Percentiles rank a stretch among this genome's conserved stretches.
Conservation (phyloP, 441 rosid species). For the Syzygium malaccense region DNA sequence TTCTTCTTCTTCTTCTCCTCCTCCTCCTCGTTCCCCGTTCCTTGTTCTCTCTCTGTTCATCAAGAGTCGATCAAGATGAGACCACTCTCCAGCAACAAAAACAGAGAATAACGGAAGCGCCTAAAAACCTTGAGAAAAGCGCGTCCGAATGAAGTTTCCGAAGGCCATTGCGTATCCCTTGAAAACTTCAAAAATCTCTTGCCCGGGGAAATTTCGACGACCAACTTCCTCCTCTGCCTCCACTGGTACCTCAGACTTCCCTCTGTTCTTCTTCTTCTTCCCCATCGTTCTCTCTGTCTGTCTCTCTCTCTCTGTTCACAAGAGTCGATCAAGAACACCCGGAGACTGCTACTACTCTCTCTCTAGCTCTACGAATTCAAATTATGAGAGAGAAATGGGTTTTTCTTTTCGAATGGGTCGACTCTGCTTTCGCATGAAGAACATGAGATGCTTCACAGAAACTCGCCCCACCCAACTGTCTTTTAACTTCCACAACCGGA, state of each 20-base stretch:
- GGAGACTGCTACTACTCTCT: not conserved
- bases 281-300: not conserved
- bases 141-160: not conserved
- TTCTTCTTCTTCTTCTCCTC: not conserved
- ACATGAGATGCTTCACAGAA: not conserved
- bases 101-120: not conserved
- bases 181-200: not conserved
- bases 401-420: not conserved
- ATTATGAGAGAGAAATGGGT: not conserved
- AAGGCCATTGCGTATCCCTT: accelerated
- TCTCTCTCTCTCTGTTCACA: not conserved
- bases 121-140: not conserved
- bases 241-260: not conserved
- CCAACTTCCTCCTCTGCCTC: not conserved
- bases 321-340: not conserved
- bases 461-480: not conserved
- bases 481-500: not conserved
- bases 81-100: not conserved
- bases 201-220: not conserved
- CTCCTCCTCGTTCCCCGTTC: not conserved
- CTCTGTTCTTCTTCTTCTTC: not conserved
- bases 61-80: not conserved
- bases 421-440: not conserved
- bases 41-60: not conserved
- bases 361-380: not conserved